Conservation (phyloP, 306 rosid species). For the Purshia tridentata region DNA sequence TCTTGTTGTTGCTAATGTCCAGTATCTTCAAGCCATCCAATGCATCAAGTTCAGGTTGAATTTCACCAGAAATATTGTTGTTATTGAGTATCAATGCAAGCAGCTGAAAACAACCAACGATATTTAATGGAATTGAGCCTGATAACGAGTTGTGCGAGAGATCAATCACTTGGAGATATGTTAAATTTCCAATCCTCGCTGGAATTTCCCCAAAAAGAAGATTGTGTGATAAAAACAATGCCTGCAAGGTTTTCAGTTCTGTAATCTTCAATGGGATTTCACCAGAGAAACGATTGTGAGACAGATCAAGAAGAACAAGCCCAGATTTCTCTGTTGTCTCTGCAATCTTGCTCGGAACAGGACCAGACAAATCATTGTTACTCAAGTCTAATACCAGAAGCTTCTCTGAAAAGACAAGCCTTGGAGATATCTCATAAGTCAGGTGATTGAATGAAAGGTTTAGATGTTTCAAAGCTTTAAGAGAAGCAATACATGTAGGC, state of each 20-base stretch:
- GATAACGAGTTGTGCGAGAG: slow-evolving; percentile 85
- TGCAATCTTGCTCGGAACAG: slow-evolving; percentile 76
- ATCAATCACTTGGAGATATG: slow-evolving; percentile 96
- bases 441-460: slow-evolving; percentile 81
- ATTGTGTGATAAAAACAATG: slow-evolving; percentile 91
- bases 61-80: slow-evolving; percentile 91
- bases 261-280: slow-evolving; percentile 86
- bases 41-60: slow-evolving; percentile 97
- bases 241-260: slow-evolving; percentile 93
- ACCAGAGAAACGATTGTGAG: slow-evolving; percentile 85
- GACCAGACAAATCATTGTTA: slow-evolving; percentile 77
- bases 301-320: slow-evolving; percentile 90
- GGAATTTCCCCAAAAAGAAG: slow-evolving; percentile 90
- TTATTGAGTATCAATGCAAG: slow-evolving; percentile 81
- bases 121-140: slow-evolving; percentile 84
- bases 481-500: slow-evolving; percentile 83
- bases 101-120: slow-evolving; percentile 97
- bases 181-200: slow-evolving; percentile 82
- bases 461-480: slow-evolving; percentile 64
- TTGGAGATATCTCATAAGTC: slow-evolving; percentile 68
- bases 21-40: slow-evolving; percentile 90
- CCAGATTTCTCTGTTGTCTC: slow-evolving; percentile 85
- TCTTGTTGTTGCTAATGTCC: slow-evolving; percentile 87
- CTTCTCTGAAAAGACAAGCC: slow-evolving; percentile 79
- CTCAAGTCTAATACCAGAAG: slow-evolving; percentile 94